phyloP scores from a whole-genome alignment of 495 filamentous ascomycete species.

The Annulohypoxylon moriforme region DNA sequence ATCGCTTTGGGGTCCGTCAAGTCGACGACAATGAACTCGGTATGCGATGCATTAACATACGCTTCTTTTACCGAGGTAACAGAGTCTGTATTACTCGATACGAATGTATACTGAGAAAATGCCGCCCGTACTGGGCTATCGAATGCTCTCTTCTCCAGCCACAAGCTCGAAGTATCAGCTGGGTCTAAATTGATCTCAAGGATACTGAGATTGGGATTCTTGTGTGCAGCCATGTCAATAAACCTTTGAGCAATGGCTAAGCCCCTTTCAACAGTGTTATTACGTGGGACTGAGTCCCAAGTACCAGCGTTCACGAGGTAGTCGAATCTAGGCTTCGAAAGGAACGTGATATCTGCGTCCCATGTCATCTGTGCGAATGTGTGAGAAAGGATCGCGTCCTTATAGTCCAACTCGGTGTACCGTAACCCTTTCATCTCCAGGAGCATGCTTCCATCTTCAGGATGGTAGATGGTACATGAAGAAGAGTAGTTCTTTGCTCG shows the following conservation, averaged over 20 bases:
- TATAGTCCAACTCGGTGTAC: neutral
- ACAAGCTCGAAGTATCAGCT: neutral
- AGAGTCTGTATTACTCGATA: neutral
- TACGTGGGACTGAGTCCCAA: too few relatives aligned
- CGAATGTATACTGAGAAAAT: neutral
- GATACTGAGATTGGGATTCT: neutral
- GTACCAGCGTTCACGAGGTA: neutral
- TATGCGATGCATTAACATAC: neutral
- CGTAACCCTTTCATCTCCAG: neutral
- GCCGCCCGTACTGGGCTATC: neutral
- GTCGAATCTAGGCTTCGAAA: neutral
- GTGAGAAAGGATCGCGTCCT: neutral
- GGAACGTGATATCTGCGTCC: neutral
- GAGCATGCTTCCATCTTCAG: neutral
- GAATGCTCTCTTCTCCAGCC: neutral
- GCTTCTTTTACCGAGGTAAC: neutral
- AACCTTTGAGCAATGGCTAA: neutral
- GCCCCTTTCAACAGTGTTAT: neutral
- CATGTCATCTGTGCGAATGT: neutral
- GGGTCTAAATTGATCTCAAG: neutral
- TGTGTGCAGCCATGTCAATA: neutral
- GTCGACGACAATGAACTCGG: neutral
- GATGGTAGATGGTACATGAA: neutral
- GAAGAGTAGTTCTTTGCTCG: too few relatives aligned
- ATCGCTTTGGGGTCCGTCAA: neutral